These are phyloP conservation scores for Parastagonospora nodorum DNA, from an alignment of 2,329 filamentous ascomycete species.

Conservation along the genomic window DNA sequence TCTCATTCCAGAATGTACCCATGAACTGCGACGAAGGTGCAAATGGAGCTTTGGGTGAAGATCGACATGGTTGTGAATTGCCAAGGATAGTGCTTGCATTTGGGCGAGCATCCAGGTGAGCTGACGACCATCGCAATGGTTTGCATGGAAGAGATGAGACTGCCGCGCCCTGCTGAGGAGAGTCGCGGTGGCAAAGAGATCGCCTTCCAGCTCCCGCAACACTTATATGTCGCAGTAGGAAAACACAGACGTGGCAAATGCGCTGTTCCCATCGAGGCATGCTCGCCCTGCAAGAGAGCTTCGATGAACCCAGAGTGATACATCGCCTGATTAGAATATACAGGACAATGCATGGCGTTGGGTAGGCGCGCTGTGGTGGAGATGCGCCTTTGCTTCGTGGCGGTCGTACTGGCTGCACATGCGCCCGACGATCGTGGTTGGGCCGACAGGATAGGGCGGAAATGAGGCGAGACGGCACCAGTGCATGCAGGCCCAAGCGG, in stretches of 20 bases:
- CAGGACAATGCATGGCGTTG: conserved; percentile 6
- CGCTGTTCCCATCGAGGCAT: conserved; percentile 11
- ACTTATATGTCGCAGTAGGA: conserved; percentile 6
- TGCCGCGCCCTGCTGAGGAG: conserved; percentile 3
- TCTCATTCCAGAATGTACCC: background rate
- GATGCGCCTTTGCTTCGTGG: conserved; percentile 4
- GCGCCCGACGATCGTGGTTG: conserved; percentile 31
- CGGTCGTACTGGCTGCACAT: conserved; percentile 20
- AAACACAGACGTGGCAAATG: conserved; percentile 28
- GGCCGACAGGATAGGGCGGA: conserved; percentile 28
- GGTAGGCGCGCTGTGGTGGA: conserved; percentile 4
- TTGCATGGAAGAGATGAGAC: conserved; percentile 4
- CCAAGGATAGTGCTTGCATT: background rate
- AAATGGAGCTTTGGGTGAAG: background rate
- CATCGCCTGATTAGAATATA: conserved; percentile 4
- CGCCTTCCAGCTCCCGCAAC: conserved; percentile 22
- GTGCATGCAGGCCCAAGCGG: conserved; percentile 32
- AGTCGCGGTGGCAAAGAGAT: conserved; percentile 32
- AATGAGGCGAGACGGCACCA: conserved; percentile 37
- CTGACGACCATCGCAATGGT: conserved; percentile 3
- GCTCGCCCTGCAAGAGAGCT: conserved; percentile 8
- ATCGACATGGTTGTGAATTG: background rate
- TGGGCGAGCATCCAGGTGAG: background rate
- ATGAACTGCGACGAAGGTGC: background rate
- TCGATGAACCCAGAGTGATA: conserved; percentile 9